phyloP scores from a whole-genome alignment of 108 stramenopile genomes.

The Skeletonema potamos region DNA sequence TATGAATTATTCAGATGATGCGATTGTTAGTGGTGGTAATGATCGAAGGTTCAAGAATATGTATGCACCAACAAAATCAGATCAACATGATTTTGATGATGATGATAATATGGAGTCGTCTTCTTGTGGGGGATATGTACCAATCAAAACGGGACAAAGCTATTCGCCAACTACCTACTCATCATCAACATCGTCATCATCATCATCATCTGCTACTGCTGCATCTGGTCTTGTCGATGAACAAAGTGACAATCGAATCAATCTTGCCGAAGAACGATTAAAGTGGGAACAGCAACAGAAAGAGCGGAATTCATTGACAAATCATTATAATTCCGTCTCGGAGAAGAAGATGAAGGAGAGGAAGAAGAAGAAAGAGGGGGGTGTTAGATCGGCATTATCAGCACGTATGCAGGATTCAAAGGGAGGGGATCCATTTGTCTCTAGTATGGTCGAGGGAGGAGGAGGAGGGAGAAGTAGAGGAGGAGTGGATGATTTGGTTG shows the following conservation, averaged over 20 bases:
- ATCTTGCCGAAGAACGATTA: background rate
- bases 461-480: background rate
- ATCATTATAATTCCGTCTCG: constrained; percentile 18
- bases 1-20: too few species aligned
- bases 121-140: background rate
- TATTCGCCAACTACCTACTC: background rate
- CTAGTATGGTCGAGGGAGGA: constrained; percentile 3
- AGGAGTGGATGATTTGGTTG: constrained; percentile 16
- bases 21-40: background rate
- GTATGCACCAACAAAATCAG: background rate
- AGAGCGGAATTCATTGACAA: constrained; percentile 23
- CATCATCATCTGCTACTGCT: too few species aligned
- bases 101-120: background rate
- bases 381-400: constrained; percentile 12
- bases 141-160: background rate
- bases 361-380: background rate
- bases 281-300: background rate
- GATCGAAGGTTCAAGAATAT: constrained; percentile 3
- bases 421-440: constrained; percentile 17
- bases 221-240: background rate
- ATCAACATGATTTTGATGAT: background rate
- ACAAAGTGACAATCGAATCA: constrained; percentile 6
- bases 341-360: background rate
- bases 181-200: too few species aligned
- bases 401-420: constrained; percentile 41